phyloP scores from a whole-genome alignment of 371 early-diverging fungal genomes.

The Mucor mucedo region DNA sequence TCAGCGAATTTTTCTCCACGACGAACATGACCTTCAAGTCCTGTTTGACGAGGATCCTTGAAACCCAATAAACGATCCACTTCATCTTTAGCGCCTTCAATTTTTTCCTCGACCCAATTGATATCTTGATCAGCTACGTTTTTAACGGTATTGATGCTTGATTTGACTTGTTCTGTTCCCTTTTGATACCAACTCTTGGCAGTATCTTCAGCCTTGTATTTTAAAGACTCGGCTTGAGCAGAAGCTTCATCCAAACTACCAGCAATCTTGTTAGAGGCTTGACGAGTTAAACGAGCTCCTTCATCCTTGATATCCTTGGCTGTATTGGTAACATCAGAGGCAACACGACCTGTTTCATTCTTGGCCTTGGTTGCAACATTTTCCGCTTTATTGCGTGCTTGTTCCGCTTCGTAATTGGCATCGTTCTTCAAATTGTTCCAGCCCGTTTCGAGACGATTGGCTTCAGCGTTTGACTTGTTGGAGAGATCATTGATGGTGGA shows the following conservation, averaged over 20 bases:
- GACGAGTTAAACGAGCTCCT: constrained; percentile 14
- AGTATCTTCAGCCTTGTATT: constrained; percentile 17
- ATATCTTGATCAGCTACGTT: constrained; percentile 18
- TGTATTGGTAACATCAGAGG: constrained; percentile 2
- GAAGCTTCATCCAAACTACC: constrained; percentile 4
- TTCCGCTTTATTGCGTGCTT: constrained; percentile 7
- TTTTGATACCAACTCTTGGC: constrained; percentile 24
- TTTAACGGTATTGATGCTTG: constrained; percentile 8
- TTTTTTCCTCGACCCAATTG: constrained; percentile 26
- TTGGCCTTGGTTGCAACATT: constrained; percentile 21
- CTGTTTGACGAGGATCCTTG: not conserved
- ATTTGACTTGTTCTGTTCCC: constrained; percentile 24
- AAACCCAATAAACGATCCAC: constrained; percentile 14
- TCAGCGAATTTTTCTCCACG: constrained; percentile 41
- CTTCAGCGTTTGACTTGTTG: constrained; percentile 13
- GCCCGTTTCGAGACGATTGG: constrained; percentile 13
- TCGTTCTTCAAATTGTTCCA: constrained; percentile 19
- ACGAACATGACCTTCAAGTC: constrained; percentile 15
- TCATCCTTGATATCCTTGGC: constrained; percentile 11
- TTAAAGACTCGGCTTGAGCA: constrained; percentile 10
- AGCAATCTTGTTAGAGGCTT: constrained; percentile 6
- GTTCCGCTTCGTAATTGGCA: constrained; percentile 18
- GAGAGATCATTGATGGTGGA: constrained; percentile 1
- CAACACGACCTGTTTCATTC: constrained; percentile 15
- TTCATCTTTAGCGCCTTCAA: constrained; percentile 22